These are phyloP conservation scores for Panicum hallii DNA, from an alignment of 202 grass and related monocot genomes.

Conservation along the genomic window DNA sequence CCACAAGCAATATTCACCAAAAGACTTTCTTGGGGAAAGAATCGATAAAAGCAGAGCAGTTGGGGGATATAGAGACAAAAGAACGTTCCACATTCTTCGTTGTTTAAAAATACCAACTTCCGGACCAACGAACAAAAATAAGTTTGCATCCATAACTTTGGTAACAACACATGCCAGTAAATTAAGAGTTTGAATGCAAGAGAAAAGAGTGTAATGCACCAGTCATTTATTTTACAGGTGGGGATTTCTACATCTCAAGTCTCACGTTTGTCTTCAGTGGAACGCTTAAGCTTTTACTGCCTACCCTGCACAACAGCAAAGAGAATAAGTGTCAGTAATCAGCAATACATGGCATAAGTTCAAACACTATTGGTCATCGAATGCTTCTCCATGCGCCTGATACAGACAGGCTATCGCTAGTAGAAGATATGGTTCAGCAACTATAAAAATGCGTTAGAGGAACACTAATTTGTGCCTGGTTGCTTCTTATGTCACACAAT, in stretches of 20 bases:
- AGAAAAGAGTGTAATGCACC: not conserved
- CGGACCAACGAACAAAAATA: not conserved
- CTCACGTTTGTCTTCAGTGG: not conserved
- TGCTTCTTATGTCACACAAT: not conserved
- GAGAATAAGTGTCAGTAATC: constrained; percentile 1
- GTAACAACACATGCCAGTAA: not conserved
- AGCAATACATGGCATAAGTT: not conserved
- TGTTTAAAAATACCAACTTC: not conserved
- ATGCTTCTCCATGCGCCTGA: not conserved
- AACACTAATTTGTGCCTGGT: not conserved
- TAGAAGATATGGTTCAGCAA: not conserved
- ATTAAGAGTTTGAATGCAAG: constrained; percentile 13
- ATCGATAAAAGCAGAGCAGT: not conserved
- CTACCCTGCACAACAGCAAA: constrained; percentile 44
- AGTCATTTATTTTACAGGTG: constrained; percentile 56
- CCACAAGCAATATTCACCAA: not conserved
- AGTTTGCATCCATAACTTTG: not conserved
- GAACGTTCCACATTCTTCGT: not conserved
- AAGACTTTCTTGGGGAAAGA: not conserved
- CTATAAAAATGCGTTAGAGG: not conserved
- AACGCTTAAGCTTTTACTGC: constrained; percentile 40
- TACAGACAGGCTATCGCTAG: not conserved
- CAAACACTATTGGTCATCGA: not conserved
- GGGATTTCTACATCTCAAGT: constrained; percentile 40
- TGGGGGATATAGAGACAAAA: not conserved